Percentiles rank a stretch among this genome's conserved stretches.
Conservation (phyloP, 495 filamentous ascomycete species). For the Podospora anserina region DNA sequence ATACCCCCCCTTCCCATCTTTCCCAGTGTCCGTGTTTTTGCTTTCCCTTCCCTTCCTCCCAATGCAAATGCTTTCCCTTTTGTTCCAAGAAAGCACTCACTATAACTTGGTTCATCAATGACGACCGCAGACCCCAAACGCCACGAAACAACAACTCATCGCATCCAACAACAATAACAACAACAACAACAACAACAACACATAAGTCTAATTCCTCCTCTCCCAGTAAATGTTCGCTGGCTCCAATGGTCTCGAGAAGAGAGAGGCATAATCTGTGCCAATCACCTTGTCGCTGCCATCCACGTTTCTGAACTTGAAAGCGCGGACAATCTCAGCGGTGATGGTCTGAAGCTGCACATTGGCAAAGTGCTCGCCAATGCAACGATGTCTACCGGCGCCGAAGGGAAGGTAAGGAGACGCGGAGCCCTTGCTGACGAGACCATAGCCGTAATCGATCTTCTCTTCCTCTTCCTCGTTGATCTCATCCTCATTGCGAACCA, state of each 20-base stretch:
- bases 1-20: neutral
- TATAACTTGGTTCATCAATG: neutral
- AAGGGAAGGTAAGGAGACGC: conserved; percentile 89
- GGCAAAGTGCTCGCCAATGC: conserved; percentile 96
- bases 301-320: conserved; percentile 70
- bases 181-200: neutral
- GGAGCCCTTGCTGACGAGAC: conserved; percentile 84
- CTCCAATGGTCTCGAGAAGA: conserved; percentile 60
- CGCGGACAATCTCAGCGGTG: conserved; percentile 69
- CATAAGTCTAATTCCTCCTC: conserved; percentile 40
- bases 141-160: neutral
- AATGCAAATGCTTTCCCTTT: neutral
- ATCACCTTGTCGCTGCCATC: conserved; percentile 66
- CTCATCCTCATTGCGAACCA: conserved; percentile 41
- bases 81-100: neutral
- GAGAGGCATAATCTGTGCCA: conserved; percentile 79
- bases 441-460: conserved; percentile 89
- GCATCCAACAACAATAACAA: neutral
- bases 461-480: conserved; percentile 62
- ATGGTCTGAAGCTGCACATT: conserved; percentile 89
- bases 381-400: conserved; percentile 87
- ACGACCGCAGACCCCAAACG: neutral
- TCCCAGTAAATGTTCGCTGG: conserved; percentile 67
- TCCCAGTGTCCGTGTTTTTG: neutral
- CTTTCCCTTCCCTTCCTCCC: neutral